These are phyloP conservation scores for Plasmodium malariae DNA, from an alignment of 169 alveolate genomes.

Conservation along the genomic window DNA sequence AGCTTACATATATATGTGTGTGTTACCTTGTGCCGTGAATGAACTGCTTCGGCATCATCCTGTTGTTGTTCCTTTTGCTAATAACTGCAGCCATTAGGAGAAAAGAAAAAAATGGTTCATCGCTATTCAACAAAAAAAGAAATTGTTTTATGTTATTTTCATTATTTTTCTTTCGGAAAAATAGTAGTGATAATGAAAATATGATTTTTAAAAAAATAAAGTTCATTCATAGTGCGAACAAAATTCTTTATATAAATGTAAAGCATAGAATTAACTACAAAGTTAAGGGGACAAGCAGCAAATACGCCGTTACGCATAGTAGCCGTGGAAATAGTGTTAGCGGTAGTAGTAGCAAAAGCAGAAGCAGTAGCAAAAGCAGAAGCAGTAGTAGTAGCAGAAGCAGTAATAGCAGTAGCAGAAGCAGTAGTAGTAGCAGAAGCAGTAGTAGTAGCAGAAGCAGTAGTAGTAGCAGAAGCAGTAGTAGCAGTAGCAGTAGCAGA, in stretches of 20 bases:
- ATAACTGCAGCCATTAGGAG: not conserved
- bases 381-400: not conserved
- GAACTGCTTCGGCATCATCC: not conserved
- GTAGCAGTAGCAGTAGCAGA: not conserved
- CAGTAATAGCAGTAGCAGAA: too few relatives aligned
- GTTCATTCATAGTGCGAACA: not conserved
- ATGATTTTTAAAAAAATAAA: constrained; percentile 13
- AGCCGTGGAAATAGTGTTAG: not conserved
- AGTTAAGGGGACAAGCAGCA: not conserved
- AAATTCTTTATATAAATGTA: not conserved
- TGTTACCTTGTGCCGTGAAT: too few relatives aligned
- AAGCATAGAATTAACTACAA: not conserved
- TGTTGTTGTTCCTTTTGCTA: not conserved
- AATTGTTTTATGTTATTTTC: not conserved
- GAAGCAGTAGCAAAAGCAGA: not conserved
- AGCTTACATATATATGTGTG: too few relatives aligned
- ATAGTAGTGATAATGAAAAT: not conserved
- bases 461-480: too few relatives aligned
- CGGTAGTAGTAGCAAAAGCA: not conserved
- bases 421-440: too few relatives aligned
- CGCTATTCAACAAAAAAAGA: not conserved
- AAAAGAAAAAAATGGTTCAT: not conserved
- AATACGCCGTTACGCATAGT: not conserved
- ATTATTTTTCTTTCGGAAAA: constrained; percentile 3
- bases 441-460: too few relatives aligned